Evolutionary conservation across 164 flowering plant genomes (phyloP), one percentile per base, ranked within the genome.

Genomic region (Vitis rotundifolia): DNA sequence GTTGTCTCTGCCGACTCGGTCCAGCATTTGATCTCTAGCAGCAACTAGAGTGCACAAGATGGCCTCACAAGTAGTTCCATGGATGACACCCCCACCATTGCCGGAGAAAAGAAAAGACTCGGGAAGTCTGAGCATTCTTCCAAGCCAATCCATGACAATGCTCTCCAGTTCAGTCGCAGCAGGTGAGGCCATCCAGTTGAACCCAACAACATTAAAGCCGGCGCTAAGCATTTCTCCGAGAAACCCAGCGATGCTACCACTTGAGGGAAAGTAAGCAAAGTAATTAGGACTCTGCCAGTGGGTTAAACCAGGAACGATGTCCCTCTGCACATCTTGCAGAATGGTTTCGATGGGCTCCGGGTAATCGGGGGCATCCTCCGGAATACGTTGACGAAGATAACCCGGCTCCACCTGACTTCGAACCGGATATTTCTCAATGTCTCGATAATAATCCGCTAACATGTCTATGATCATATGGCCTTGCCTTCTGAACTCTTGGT

Each of bases 241-340:
- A 44, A 90, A 82, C 0, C 87, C 90, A 0, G 92, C 97, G 2
- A 71, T 73, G 68, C 88, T 85, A 1, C 76, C 82, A 44, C 82
- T 82, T 2, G 86, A 75, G 5, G 85, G 90, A 68, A 83, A 89
- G 78, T 84, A 86, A 9, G 90, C 93, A 58, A 77, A 91, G 69
- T 75, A 84, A 56, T 83, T 84, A 0, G 91, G 96, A 65, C 92
- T 90, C 61, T 83, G 87, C 95, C 95, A 88, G 52, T 87, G 91
- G 0, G 91, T 88, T 1, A 90, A 18, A 0, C 92, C 95, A 0
- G 95, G 94, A 8, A 90, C 59, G 3, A 90, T 86, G 12, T 85
- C 65, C 0, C 61, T 72, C 19, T 77, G 74, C 9, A 88, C 80
- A 51, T 88, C 92, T 66, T 79, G 54, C 1, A 88, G 82, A 18